Base-by-base conservation (phyloP, 208 protist species). In the Trypanosoma avium region DNA sequence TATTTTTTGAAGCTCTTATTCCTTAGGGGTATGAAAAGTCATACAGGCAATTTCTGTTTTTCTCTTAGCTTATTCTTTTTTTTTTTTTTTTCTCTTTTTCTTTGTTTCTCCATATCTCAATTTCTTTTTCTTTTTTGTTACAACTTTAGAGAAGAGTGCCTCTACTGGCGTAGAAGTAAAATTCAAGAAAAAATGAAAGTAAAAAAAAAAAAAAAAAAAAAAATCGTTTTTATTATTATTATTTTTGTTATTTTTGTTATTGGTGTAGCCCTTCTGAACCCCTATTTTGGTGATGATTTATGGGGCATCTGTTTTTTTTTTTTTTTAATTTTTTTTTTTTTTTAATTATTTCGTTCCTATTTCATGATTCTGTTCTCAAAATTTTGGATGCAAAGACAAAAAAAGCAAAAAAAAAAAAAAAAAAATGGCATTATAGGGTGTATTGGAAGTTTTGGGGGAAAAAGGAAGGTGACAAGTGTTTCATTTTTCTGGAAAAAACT, bases 311-410 rank as follows among this genome's bases (percentile, higher is more conserved):
- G 3, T 35, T 33, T 9, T 26, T 27, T 45, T 27, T 19, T 29
- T 30, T 48, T 53, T 38, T 36, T 54, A 30, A 40, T 60, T 49
- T 32, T 59, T 46, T 45, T 43, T 15, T 52, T 57, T 32, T 29
- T 63, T 60, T 40, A 2, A n/a, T 30, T 64, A 48, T 64, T 56
- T 43, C 9, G 5, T 67, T 27, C 33, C 45, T 32, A 38, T 35
- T 49, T 45, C 46, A 32, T 52, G 33, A 27, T 36, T 62, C 42
- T 62, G 57, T 15, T 10, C 19, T 29, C 68, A 33, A 17, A n/a
- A 13, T 8, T 52, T 5, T 21, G 3, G 21, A 15, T 17, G 19
- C 19, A 26, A 43, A 42, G 6, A 19, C 12, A 43, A 22, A 40
- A 24, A 22, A 58, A 43, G 26, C 5, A 56, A 12, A 53, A 27